Conservation (phyloP, 2,329 filamentous ascomycete species). For the Stagonosporopsis chrysanthemi region DNA sequence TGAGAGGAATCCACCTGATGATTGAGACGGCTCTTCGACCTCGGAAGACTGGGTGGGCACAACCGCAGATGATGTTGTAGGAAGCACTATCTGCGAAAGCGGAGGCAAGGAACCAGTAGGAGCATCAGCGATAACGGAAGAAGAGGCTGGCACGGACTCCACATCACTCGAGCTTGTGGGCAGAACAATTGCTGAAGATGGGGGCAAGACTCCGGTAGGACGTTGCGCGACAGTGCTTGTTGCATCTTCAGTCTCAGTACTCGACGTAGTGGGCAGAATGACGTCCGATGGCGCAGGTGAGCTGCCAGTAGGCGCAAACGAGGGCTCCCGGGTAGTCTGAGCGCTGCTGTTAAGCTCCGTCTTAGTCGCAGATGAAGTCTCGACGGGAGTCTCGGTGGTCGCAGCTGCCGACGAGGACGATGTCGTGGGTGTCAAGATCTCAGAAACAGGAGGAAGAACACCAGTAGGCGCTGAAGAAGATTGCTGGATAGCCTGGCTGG, state of each 20-base stretch:
- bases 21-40: slow-evolving; percentile 5
- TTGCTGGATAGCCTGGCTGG: neutral
- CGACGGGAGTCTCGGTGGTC: neutral
- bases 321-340: neutral
- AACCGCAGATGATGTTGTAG: slow-evolving; percentile 10
- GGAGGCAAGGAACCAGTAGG: slow-evolving; percentile 9
- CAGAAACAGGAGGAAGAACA: slow-evolving; percentile 6
- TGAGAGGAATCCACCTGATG: slow-evolving; percentile 15
- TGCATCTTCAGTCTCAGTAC: slow-evolving; percentile 4
- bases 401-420: slow-evolving; percentile 2
- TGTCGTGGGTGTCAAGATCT: slow-evolving; percentile 3
- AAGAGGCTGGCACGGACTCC: slow-evolving; percentile 10
- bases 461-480: slow-evolving; percentile 11
- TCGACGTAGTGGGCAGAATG: slow-evolving; percentile 4
- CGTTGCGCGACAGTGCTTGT: slow-evolving; percentile 10
- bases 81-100: slow-evolving; percentile 1
- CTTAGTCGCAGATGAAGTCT: neutral
- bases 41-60: slow-evolving; percentile 28
- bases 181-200: slow-evolving; percentile 13
- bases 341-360: neutral
- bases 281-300: slow-evolving; percentile 3
- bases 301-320: slow-evolving; percentile 19
- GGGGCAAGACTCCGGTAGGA: slow-evolving; percentile 26
- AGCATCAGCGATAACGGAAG: slow-evolving; percentile 1
- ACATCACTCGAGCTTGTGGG: slow-evolving; percentile 21